A percentile compares a stretch with the other conserved stretches of the same genome.
phyloP scores from a whole-genome alignment of 768 basidiomycete genomes.

The Tylopilus intermedius region DNA sequence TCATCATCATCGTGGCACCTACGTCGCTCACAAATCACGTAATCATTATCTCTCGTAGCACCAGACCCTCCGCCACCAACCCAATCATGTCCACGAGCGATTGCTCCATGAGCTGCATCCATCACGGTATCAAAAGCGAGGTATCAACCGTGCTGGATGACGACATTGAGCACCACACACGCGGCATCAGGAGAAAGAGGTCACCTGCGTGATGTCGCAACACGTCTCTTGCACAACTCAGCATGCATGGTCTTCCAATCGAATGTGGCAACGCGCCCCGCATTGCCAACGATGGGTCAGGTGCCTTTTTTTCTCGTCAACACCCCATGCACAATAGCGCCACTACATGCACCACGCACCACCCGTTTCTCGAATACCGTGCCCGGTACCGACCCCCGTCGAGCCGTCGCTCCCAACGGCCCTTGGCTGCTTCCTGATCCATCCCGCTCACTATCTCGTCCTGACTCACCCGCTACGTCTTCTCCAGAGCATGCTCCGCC shows the following conservation, averaged over 20 bases:
- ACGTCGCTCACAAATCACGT: constrained; percentile 77
- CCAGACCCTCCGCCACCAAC: constrained; percentile 55
- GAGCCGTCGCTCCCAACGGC: constrained; percentile 72
- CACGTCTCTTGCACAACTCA: constrained; percentile 88
- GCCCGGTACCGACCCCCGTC: constrained; percentile 83
- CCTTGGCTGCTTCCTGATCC: constrained; percentile 70
- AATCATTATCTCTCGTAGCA: constrained; percentile 63
- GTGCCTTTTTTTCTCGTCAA: constrained; percentile 45
- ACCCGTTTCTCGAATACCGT: constrained; percentile 86
- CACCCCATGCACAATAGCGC: neutral
- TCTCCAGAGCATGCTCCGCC: constrained; percentile 74
- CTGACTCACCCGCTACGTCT: constrained; percentile 87
- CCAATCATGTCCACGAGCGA: constrained; percentile 78
- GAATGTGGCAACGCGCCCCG: constrained; percentile 88
- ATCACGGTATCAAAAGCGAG: constrained; percentile 60
- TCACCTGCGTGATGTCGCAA: constrained; percentile 80
- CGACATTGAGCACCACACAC: neutral
- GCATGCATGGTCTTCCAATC: constrained; percentile 88
- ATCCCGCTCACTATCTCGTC: constrained; percentile 64
- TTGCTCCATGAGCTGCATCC: constrained; percentile 88
- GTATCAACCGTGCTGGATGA: constrained; percentile 35
- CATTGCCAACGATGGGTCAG: constrained; percentile 77
- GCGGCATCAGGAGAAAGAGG: neutral
- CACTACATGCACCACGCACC: constrained; percentile 44
- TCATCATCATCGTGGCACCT: constrained; percentile 26